Evolutionary conservation across 2,329 filamentous ascomycete genomes (phyloP), one percentile per base, ranked within the genome.

Genomic region (Colletotrichum musae): DNA sequence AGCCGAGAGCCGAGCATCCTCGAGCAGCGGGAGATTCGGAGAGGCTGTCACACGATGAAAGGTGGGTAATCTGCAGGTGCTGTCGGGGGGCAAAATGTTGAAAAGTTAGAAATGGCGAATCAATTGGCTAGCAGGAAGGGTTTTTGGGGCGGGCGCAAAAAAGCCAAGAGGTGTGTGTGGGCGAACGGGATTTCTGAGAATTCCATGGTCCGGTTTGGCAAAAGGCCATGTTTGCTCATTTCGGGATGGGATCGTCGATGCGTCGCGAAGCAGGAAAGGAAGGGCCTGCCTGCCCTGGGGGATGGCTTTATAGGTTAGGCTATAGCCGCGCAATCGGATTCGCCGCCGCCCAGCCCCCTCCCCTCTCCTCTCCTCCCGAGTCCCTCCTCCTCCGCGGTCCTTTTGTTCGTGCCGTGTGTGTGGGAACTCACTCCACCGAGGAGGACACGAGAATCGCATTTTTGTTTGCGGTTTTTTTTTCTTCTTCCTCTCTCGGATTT

Each of bases 181-280:
- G 28, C 43, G 48, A 41, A 61, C 56, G 56, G 67, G 36, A 70
- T 70, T 70, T 48, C 41, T 54, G 26, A 67, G 57, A 70, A 70
- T 70, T 45, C 67, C 43, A 67, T 61, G 32, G n/a, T 58, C 39
- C 18, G 50, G 54, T 21, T 43, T 58, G 39, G 18, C 57, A 48
- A 48, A 70, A 70, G 43, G 47, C 67, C 51, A 70, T 67, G 56
- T 60, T 57, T 52, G 32, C 36, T 66, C 51, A 16, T 61, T 69
- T 69, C 13, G 28, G 63, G 51, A 24, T 47, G 24, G 32, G 67
- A 67, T 70, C 63, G 57, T 39, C 67, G 9, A 36, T 28, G 32
- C 36, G 13, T 7, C 36, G 36, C 36, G 36, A 15, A 15, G 41
- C 32, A 36, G 32, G 32, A 10, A 36, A 43, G 13, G 45, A 36